Percentiles rank a stretch among this genome's conserved stretches.
phyloP scores from a whole-genome alignment of 805 yeast species.

The Metschnikowia picachoensis region DNA sequence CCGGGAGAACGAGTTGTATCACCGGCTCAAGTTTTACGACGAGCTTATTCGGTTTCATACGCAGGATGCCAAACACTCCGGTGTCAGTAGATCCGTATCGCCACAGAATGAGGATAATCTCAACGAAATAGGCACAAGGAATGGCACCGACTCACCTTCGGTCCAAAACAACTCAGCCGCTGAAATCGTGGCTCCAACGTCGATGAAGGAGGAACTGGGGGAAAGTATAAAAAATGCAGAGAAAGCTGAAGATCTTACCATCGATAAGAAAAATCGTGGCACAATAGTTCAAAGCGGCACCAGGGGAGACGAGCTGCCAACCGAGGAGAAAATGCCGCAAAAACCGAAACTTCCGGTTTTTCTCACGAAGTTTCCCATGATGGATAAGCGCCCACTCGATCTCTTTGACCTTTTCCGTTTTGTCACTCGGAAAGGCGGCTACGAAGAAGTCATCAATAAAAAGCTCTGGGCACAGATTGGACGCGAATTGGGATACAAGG shows the following conservation, averaged over 20 bases:
- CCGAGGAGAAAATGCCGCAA: background rate
- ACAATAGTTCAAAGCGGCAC: background rate
- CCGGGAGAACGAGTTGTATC: conserved; percentile 37
- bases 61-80: background rate
- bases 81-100: background rate
- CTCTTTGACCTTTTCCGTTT: conserved; percentile 53
- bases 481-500: conserved; percentile 72
- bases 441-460: conserved; percentile 53
- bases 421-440: conserved; percentile 67
- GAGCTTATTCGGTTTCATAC: conserved; percentile 43
- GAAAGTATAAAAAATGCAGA: background rate
- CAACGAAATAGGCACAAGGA: background rate
- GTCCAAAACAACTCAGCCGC: background rate
- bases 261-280: background rate
- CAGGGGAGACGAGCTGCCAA: background rate
- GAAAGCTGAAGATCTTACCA: background rate
- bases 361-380: conserved; percentile 52
- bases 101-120: background rate
- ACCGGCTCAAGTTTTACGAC: conserved; percentile 45
- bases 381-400: conserved; percentile 65
- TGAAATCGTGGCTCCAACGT: too few relatives aligned
- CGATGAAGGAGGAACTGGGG: background rate
- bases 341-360: conserved; percentile 19
- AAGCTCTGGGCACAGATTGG: conserved; percentile 84
- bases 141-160: background rate